Percentiles rank a stretch among this genome's conserved stretches.
Evolutionary conservation across 352 stramenopile species (phyloP).

Genomic region (Blastocystis hominis): DNA sequence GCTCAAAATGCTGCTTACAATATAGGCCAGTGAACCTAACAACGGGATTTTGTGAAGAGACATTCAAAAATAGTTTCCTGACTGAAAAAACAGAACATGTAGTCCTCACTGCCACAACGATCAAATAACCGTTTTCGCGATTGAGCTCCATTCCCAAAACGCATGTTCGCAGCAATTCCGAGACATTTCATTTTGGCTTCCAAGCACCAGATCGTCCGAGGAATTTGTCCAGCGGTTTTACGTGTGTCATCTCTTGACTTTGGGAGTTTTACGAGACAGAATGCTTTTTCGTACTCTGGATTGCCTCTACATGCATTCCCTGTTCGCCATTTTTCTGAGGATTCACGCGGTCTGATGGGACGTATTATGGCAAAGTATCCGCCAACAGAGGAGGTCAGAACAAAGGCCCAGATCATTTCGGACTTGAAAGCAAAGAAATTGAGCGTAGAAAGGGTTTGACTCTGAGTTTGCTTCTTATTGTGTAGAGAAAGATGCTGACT

Average conservation of each 20-base stretch:
- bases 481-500: conserved; percentile 13
- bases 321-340: neutral
- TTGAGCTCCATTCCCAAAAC: neutral
- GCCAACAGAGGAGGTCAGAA: neutral
- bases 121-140: neutral
- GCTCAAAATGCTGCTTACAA: neutral
- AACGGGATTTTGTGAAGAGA: neutral
- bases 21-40: neutral
- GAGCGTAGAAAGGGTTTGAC: conserved; percentile 13
- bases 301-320: neutral
- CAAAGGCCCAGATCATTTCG: conserved; percentile 14
- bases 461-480: neutral
- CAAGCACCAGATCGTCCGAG: neutral
- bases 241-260: neutral
- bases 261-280: neutral
- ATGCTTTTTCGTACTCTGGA: neutral
- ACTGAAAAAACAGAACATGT: neutral
- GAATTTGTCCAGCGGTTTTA: neutral
- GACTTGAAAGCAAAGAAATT: neutral
- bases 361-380: conserved; percentile 3
- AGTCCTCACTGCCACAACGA: neutral
- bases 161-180: neutral
- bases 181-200: neutral
- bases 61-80: neutral
- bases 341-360: conserved; percentile 13